A percentile compares a stretch with the other conserved stretches of the same genome.
Conservation (phyloP, 2,329 filamentous ascomycete species). For the Fusarium scirpi region DNA sequence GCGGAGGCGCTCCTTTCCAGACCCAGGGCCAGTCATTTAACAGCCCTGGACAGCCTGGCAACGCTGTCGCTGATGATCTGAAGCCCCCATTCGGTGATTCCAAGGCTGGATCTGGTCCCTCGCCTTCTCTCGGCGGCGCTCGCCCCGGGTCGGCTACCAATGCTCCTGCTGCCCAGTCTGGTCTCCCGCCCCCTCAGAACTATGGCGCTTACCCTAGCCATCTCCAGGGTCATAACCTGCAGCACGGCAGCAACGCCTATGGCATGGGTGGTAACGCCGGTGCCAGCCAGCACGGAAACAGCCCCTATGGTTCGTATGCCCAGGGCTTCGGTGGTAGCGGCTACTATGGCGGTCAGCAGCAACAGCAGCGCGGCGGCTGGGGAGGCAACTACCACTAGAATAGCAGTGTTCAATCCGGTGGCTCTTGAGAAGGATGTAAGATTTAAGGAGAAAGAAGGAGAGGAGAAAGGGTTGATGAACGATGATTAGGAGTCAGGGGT, state of each 20-base stretch:
- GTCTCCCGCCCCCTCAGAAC: conserved; percentile 67
- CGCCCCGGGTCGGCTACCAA: conserved; percentile 70
- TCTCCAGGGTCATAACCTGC: conserved; percentile 64
- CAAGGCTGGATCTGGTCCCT: conserved; percentile 67
- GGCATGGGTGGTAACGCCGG: conserved; percentile 64
- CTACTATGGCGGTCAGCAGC: conserved; percentile 58
- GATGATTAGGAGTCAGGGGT: conserved; percentile 43
- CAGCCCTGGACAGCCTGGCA: conserved; percentile 61
- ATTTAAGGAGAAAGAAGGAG: conserved; percentile 27
- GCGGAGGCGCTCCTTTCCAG: conserved; percentile 66
- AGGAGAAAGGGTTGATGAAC: conserved; percentile 34
- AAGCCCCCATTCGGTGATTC: conserved; percentile 68
- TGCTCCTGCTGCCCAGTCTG: conserved; percentile 61
- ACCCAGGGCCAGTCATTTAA: conserved; percentile 67
- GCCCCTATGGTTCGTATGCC: conserved; percentile 66
- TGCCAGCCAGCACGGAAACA: conserved; percentile 65
- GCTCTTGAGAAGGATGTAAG: conserved; percentile 41
- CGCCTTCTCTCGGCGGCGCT: conserved; percentile 66
- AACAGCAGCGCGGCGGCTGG: conserved; percentile 64
- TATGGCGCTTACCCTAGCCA: conserved; percentile 69
- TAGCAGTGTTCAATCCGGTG: conserved; percentile 43
- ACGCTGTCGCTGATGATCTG: conserved; percentile 63
- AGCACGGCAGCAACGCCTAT: conserved; percentile 68
- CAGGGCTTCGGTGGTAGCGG: conserved; percentile 61
- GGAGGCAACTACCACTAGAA: conserved; percentile 69